Percentiles rank a stretch among this genome's conserved stretches.
phyloP scores from a whole-genome alignment of 345 rosid genomes.

The Sonneratia alba region DNA sequence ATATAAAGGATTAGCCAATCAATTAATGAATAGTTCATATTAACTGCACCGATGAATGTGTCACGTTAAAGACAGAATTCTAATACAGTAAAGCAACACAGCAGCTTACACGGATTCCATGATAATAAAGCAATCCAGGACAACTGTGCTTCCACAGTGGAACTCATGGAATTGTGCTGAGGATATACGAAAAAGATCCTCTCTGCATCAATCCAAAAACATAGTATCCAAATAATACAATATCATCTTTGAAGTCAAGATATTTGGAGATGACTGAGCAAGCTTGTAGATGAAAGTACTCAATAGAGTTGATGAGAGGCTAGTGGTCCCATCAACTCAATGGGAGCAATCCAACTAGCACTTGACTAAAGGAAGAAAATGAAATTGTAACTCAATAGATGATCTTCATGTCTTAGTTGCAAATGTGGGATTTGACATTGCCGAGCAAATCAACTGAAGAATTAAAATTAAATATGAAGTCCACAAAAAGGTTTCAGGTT shows the following conservation, averaged over 20 bases:
- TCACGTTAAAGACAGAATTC: not conserved
- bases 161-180: not conserved
- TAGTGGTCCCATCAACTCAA: too few relatives aligned
- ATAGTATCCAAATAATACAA: not conserved
- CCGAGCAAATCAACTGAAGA: not conserved
- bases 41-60: not conserved
- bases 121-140: not conserved
- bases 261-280: too few relatives aligned
- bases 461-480: not conserved
- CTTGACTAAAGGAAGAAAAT: not conserved
- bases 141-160: not conserved
- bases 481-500: not conserved
- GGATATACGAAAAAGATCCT: not conserved
- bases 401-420: not conserved
- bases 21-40: not conserved
- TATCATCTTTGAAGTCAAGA: not conserved
- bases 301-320: too few relatives aligned
- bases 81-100: not conserved
- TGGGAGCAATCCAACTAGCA: not conserved
- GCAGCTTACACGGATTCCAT: not conserved
- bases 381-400: not conserved
- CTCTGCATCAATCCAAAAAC: not conserved
- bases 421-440: not conserved
- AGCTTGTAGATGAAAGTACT: too few relatives aligned
- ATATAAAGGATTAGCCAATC: too few relatives aligned